A percentile compares a stretch with the other conserved stretches of the same genome.
Conservation (phyloP, 2,329 filamentous ascomycete genomes). For the Cryphonectria nitschkei region DNA sequence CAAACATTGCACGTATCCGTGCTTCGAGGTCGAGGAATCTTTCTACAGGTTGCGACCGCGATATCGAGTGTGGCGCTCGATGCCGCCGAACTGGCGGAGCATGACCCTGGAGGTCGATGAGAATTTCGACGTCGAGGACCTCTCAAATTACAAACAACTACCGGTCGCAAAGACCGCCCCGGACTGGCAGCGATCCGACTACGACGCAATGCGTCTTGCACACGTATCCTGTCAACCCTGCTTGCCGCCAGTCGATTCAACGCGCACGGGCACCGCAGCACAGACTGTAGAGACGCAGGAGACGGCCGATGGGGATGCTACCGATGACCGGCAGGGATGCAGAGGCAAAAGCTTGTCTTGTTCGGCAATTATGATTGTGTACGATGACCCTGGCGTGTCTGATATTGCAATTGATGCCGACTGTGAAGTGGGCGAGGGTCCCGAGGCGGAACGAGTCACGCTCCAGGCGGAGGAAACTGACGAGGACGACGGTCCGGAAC, state of each 20-base stretch:
- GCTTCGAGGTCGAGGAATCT: not conserved
- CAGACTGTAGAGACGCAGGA: not conserved
- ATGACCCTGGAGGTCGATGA: slow-evolving; percentile 9
- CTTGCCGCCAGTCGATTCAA: not conserved
- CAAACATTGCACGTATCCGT: not conserved
- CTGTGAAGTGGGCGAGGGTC: not conserved
- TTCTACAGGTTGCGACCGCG: not conserved
- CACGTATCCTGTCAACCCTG: not conserved
- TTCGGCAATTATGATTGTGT: not conserved
- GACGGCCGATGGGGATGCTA: not conserved
- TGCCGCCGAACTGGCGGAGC: not conserved
- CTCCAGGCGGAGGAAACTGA: not conserved
- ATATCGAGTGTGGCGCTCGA: not conserved
- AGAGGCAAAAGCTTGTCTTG: not conserved
- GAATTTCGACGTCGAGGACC: slow-evolving; percentile 1
- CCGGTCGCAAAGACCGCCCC: not conserved
- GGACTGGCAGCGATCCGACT: not conserved
- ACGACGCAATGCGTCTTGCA: not conserved
- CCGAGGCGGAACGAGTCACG: not conserved
- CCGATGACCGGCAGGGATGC: not conserved
- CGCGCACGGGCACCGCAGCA: not conserved
- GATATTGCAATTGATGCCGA: not conserved
- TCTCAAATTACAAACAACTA: not conserved
- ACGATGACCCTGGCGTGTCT: not conserved
- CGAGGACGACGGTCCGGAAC: not conserved